phyloP scores from a whole-genome alignment of 2,329 filamentous ascomycete species.

The Penicillium sp. region DNA sequence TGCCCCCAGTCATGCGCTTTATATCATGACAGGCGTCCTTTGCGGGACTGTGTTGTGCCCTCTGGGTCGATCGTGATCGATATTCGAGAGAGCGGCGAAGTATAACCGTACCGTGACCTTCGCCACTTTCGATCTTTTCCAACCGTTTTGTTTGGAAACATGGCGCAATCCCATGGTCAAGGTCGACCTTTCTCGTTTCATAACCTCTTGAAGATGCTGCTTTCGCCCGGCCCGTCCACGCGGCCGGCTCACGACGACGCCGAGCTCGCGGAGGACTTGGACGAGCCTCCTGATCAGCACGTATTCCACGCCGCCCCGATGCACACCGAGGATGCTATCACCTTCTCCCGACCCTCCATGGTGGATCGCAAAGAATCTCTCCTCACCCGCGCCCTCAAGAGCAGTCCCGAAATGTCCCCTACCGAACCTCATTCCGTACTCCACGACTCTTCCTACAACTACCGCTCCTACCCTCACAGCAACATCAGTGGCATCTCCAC shows the following conservation, averaged over 20 bases:
- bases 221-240: conserved; percentile 41
- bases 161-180: conserved; percentile 34
- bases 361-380: conserved; percentile 71
- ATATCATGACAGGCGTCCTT: conserved; percentile 47
- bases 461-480: conserved; percentile 61
- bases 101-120: conserved; percentile 17
- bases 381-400: conserved; percentile 78
- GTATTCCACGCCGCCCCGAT: conserved; percentile 28
- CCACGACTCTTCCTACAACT: conserved; percentile 55
- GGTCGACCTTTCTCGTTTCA: conserved; percentile 39
- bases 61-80: conserved; percentile 33
- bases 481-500: conserved; percentile 79
- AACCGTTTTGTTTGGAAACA: conserved; percentile 18
- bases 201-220: conserved; percentile 46
- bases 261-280: conserved; percentile 71
- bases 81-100: conserved; percentile 26
- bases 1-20: conserved; percentile 35
- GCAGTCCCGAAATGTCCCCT: conserved; percentile 55
- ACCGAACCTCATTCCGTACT: conserved; percentile 31
- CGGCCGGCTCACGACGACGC: conserved; percentile 49
- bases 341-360: conserved; percentile 48
- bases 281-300: conserved; percentile 76
- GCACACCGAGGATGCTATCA: conserved; percentile 28
- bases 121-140: conserved; percentile 14
- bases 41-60: conserved; percentile 32